These are phyloP conservation scores for Trametes cinnabarina DNA, from an alignment of 768 basidiomycete genomes.

Conservation along the genomic window DNA sequence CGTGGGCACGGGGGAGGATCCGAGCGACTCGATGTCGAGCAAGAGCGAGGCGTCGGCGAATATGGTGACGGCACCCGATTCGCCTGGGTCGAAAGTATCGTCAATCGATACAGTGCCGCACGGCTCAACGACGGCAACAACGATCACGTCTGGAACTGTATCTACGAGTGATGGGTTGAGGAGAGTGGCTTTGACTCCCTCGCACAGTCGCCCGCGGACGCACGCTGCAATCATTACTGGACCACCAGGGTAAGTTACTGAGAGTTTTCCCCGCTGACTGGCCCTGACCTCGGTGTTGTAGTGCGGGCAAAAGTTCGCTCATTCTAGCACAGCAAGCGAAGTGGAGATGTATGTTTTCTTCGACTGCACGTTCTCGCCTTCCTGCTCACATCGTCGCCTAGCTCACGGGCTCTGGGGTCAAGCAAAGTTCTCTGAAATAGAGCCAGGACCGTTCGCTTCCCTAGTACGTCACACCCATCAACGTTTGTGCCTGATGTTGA, in stretches of 20 bases:
- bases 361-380: neutral
- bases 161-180: constrained; percentile 44
- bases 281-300: constrained; percentile 18
- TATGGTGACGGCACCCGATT: constrained; percentile 15
- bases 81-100: constrained; percentile 22
- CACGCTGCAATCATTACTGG: constrained; percentile 64
- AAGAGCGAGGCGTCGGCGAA: constrained; percentile 31
- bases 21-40: constrained; percentile 42
- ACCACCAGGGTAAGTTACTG: constrained; percentile 69
- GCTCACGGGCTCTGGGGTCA: constrained; percentile 74
- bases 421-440: constrained; percentile 65
- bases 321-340: constrained; percentile 68
- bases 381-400: neutral
- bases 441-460: constrained; percentile 68
- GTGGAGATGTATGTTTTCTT: constrained; percentile 51
- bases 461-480: constrained; percentile 39
- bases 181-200: constrained; percentile 43
- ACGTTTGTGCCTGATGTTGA: constrained; percentile 1
- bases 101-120: constrained; percentile 6
- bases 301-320: constrained; percentile 76
- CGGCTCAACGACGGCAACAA: constrained; percentile 16
- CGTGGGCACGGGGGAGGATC: constrained; percentile 17
- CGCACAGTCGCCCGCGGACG: constrained; percentile 44
- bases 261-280: too few species aligned
- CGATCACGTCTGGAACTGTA: constrained; percentile 33